phyloP scores from a whole-genome alignment of 1,284 basidiomycete species.

The Heterobasidion occidentale region DNA sequence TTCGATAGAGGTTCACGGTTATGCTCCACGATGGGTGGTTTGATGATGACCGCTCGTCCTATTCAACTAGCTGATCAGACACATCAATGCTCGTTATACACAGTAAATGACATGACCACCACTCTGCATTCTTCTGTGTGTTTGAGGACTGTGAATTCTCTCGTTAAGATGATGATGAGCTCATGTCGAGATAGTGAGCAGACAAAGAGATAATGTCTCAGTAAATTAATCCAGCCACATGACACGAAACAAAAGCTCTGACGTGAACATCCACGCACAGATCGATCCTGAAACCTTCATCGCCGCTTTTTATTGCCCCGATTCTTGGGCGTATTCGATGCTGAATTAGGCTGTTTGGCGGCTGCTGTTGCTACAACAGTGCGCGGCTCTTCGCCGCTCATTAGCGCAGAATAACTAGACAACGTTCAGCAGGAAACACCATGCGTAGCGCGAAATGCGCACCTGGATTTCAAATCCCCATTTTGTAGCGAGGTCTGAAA shows the following conservation, averaged over 20 bases:
- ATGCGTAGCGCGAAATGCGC: not conserved
- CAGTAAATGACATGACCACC: too few relatives aligned
- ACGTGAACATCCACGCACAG: too few relatives aligned
- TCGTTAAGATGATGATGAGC: too few relatives aligned
- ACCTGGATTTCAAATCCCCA: conserved; percentile 56
- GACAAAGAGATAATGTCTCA: not conserved
- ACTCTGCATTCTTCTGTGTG: too few relatives aligned
- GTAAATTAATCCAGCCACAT: too few relatives aligned
- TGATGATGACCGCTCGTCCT: too few relatives aligned
- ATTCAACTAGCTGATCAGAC: too few relatives aligned
- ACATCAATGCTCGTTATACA: too few relatives aligned
- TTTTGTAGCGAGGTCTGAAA: conserved; percentile 52
- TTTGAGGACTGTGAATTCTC: too few relatives aligned
- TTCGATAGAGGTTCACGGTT: too few relatives aligned
- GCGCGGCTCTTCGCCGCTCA: conserved; percentile 6
- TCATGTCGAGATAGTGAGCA: not conserved
- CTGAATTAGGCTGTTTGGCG: not conserved
- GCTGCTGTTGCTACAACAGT: not conserved
- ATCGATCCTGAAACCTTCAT: not conserved
- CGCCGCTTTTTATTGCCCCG: not conserved
- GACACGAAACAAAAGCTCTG: too few relatives aligned
- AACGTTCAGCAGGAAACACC: not conserved
- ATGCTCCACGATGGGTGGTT: too few relatives aligned
- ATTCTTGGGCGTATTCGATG: not conserved
- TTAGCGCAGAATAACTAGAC: conserved; percentile 12